Base-by-base conservation (phyloP, 805 yeast genomes). In the Isabelozyma rhagii region DNA sequence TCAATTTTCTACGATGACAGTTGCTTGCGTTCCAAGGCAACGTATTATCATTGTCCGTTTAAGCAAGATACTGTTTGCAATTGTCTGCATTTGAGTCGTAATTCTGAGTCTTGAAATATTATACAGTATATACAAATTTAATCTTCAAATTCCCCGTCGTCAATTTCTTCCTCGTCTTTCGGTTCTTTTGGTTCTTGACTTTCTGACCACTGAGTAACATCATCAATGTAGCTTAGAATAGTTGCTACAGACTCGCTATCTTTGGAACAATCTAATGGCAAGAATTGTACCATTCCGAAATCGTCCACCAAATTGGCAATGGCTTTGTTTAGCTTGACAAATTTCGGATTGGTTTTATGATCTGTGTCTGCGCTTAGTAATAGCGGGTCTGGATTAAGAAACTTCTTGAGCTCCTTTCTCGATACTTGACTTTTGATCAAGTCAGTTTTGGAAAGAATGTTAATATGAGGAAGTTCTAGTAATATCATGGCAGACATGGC, bases 401-500 rank as follows among this genome's bases (percentile, higher is more conserved):
- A 94, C 58, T 87, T 81, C 66, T 92, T 92, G 55, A 94, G 71
- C 53, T 87, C 88, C 54, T 87, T 85, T 58, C 81, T 84, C 9
- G 88, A 83, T 41, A 82, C 84, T 34, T 87, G 87, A 60, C 88
- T 89, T 59, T 88, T 88, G 44, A 94, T 81, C 62, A 93, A 77
- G 64, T 94, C 99, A 47, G 89, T 70, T 63, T 94, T 94, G 49
- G 96, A 87, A 44, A 94, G 74, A 15, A 94, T 82, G 63, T 94
- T 94, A 50, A 94, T 84, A 64, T 94, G 99, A 13, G 99, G 99
- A 41, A 93, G 77, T 66, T 94, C 99, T 46, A 94, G 75, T 51
- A 94, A 75, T 28, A 94, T 89, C 99, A 94, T 94, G 1, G 99
- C 97, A 18, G 96, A 86, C 99, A 94, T 94, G 17, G 99, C 99